Evolutionary conservation across 169 alveolate genomes (phyloP), one percentile per base, ranked within the genome.

Genomic region (Plasmodium gonderi): DNA sequence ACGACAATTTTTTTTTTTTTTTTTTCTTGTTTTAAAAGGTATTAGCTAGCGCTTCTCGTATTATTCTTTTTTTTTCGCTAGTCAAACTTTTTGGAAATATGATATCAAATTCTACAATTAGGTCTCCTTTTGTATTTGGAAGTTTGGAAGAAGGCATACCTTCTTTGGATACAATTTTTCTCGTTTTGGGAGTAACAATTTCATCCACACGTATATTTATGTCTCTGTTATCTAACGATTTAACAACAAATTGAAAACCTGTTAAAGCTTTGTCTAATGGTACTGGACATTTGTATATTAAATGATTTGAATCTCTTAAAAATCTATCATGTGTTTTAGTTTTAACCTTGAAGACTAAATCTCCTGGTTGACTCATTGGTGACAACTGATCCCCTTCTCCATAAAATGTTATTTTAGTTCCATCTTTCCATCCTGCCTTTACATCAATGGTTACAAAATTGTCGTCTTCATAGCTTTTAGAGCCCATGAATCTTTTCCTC

Each of bases 371-470:
- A 6, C 96, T 64, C 90, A 92, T 92, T 17, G 98, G 98, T 4
- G 97, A 79, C 26, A 95, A 92, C 76, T 96, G 98, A 80, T 96
- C 98, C 4, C 98, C 98, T 91, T 96, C 98, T 26, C 98, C 97
- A 8, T 97, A 83, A 76, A 96, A 96, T 12, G 98, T 96, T 33
- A 96, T 85, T 90, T 95, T 96, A 2, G 98, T 96, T 4, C 98
- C 98, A 90, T 96, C 98, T 83, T 96, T 96, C 98, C 98, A 96
- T 7, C 98, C 97, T 95, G 98, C 97, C 77, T 96, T 96, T 44
- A 96, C 95, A 89, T 96, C 98, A 9, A 96, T 95, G 77, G 96
- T 96, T 20, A 96, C 97, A 17, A 87, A 95, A 76, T 96, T 96
- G 79, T 96, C 98, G 54, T 96, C 98, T 80, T 95, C 96, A 87